Evolutionary conservation across 805 yeast species (phyloP).

Genomic region (Lipomyces sp.): DNA sequence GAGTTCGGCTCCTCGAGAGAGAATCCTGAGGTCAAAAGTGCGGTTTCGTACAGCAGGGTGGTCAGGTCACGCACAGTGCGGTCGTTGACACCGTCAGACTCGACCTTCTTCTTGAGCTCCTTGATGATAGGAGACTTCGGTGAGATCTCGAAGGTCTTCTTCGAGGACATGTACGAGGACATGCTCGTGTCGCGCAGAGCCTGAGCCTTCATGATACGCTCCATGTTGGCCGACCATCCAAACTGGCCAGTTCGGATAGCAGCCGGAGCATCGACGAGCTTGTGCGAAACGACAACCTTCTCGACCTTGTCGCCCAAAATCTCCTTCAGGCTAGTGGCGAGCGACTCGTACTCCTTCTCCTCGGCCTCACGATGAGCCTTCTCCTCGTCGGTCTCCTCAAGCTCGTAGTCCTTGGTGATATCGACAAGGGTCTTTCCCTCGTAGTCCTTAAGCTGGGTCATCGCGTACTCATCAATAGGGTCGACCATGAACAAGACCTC

Average conservation of each 20-base stretch:
- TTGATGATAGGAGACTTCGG: slow-evolving; percentile 93
- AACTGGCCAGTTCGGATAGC: slow-evolving; percentile 99
- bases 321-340: slow-evolving; percentile 94
- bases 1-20: slow-evolving; percentile 97
- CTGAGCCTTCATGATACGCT: slow-evolving; percentile 99
- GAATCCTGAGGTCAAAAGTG: slow-evolving; percentile 97
- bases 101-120: slow-evolving; percentile 96
- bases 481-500: slow-evolving; percentile 97
- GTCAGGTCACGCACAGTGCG: slow-evolving; percentile 98
- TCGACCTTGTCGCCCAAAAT: slow-evolving; percentile 98
- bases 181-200: slow-evolving; percentile 97
- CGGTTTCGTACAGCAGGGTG: slow-evolving; percentile 93
- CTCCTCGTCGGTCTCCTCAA: slow-evolving; percentile 95
- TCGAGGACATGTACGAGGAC: slow-evolving; percentile 99
- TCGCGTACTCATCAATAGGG: slow-evolving; percentile 99
- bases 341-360: slow-evolving; percentile 84
- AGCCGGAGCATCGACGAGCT: slow-evolving; percentile 97
- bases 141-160: slow-evolving; percentile 98
- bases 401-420: slow-evolving; percentile 98
- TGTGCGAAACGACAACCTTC: slow-evolving; percentile 97
- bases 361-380: slow-evolving; percentile 91
- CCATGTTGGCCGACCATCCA: slow-evolving; percentile 99
- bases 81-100: slow-evolving; percentile 95
- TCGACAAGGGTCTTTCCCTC: slow-evolving; percentile 99
- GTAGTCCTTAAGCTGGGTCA: slow-evolving; percentile 98